Conservation (phyloP, 1,284 basidiomycete genomes). For the Rugosomyces carneus region DNA sequence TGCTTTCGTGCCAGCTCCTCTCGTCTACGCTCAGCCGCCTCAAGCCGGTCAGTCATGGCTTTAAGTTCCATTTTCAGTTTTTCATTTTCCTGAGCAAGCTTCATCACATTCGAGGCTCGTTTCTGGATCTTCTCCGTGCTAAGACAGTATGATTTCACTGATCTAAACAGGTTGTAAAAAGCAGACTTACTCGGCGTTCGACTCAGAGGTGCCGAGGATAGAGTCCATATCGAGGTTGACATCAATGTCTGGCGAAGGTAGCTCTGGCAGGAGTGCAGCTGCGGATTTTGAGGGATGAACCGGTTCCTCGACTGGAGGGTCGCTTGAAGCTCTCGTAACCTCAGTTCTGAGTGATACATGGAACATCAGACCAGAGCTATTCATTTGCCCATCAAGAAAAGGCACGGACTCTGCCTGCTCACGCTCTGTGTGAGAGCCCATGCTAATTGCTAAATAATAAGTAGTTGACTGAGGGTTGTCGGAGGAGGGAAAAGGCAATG, state of each 20-base stretch:
- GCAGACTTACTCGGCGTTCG: slow-evolving; percentile 33
- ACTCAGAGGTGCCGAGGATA: slow-evolving; percentile 24
- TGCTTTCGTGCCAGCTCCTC: slow-evolving; percentile 45
- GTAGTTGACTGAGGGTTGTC: slow-evolving; percentile 12
- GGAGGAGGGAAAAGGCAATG: slow-evolving; percentile 13
- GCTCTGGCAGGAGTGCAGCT: slow-evolving; percentile 48
- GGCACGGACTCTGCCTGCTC: slow-evolving; percentile 28
- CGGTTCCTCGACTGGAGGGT: not conserved
- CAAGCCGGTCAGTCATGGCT: slow-evolving; percentile 67
- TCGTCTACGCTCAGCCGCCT: slow-evolving; percentile 63
- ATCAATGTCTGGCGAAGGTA: slow-evolving; percentile 50
- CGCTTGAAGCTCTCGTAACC: slow-evolving; percentile 1
- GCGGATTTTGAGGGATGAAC: slow-evolving; percentile 18
- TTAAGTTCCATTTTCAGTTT: slow-evolving; percentile 67
- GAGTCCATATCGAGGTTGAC: slow-evolving; percentile 45
- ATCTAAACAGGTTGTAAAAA: slow-evolving; percentile 9
- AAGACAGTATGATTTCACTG: slow-evolving; percentile 15
- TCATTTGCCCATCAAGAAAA: slow-evolving; percentile 15
- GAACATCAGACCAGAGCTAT: slow-evolving; percentile 13
- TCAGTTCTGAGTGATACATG: slow-evolving; percentile 14
- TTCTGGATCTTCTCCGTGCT: slow-evolving; percentile 64
- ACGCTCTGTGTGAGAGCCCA: slow-evolving; percentile 15
- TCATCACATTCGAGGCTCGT: slow-evolving; percentile 69
- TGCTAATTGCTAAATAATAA: too few relatives aligned
- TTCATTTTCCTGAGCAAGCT: slow-evolving; percentile 70